Evolutionary conservation across 2,329 filamentous ascomycete species (phyloP), one percentile per base, ranked within the genome.

Genomic region (Fusarium cyanostomum): DNA sequence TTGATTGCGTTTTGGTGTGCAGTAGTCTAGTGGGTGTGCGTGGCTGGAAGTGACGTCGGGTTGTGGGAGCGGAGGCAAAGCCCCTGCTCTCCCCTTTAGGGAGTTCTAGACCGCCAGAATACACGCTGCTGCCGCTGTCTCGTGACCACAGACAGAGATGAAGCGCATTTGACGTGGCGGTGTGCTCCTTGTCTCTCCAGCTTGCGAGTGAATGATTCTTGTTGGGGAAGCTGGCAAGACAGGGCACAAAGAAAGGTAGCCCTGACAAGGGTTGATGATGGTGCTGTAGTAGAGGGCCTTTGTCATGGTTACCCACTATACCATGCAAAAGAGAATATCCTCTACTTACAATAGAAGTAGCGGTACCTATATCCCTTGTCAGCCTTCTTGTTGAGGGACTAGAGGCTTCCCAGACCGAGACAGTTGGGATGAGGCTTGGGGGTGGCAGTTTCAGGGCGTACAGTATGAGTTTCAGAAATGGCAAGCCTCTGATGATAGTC

Each of bases 51-150:
- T 28, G 15, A 27, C 16, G n/a, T 35, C 30, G 60, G 55, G 54
- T 37, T 37, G 16, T 27, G 27, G 31, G 12, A 15, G 46, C 58
- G 59, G 34, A 62, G 53, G 53, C 35, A 49, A 54, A 41, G 33
- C 18, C 53, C 35, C 39, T 42, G 24, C 30, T 18, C 34, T 27
- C 35, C 27, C 31, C 15, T 38, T 37, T 10, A 27, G 18, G 26
- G 15, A 30, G 62, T 44, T 62, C 62, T 50, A 64, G 62, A 64
- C 62, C 62, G 56, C 56, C 30, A 38, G 26, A 41, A 41, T 11
- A 46, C 31, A 52, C 33, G 10, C 9, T 28, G 7, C 15, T 16
- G 21, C 28, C 26, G 33, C 35, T 27, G 34, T 62, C 42, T 42
- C n/a, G 28, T 53, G 46, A 51, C 46, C 24, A 21, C 9, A 53